Percentiles rank a stretch among this genome's conserved stretches.
These are phyloP conservation scores for Ciborinia camelliae DNA, from an alignment of 2,329 filamentous ascomycete genomes.

Conservation along the genomic window DNA sequence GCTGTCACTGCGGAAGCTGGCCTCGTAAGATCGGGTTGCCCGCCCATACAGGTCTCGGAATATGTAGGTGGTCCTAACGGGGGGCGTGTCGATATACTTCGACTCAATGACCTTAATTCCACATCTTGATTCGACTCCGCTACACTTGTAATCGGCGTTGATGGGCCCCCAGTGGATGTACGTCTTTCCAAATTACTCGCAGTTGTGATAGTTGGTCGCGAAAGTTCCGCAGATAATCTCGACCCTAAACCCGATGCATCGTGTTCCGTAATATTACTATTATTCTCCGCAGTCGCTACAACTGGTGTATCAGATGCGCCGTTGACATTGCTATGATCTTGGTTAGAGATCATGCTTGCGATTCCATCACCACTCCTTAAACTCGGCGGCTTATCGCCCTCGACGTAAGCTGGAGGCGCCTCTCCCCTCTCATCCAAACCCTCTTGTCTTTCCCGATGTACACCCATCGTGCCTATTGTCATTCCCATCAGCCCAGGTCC, in stretches of 20 bases:
- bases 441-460: constrained; percentile 41
- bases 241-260: background rate
- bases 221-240: constrained; percentile 9
- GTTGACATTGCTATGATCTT: background rate
- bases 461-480: constrained; percentile 4
- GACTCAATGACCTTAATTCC: constrained; percentile 23
- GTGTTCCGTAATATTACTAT: background rate
- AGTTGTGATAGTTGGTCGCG: background rate
- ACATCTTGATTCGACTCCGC: constrained; percentile 13
- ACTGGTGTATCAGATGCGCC: background rate
- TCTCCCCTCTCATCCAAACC: constrained; percentile 63
- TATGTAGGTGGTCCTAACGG: constrained; percentile 29
- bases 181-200: background rate
- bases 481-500: constrained; percentile 15
- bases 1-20: constrained; percentile 25
- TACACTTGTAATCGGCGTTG: constrained; percentile 6
- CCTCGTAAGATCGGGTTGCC: constrained; percentile 19
- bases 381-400: constrained; percentile 34
- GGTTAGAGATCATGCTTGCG: background rate
- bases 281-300: background rate
- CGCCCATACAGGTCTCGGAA: constrained; percentile 24
- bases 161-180: background rate
- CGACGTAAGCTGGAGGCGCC: constrained; percentile 59
- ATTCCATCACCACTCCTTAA: constrained; percentile 16
- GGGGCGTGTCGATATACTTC: background rate